phyloP scores from a whole-genome alignment of 2,329 filamentous ascomycete genomes.

The Alternaria arborescens region DNA sequence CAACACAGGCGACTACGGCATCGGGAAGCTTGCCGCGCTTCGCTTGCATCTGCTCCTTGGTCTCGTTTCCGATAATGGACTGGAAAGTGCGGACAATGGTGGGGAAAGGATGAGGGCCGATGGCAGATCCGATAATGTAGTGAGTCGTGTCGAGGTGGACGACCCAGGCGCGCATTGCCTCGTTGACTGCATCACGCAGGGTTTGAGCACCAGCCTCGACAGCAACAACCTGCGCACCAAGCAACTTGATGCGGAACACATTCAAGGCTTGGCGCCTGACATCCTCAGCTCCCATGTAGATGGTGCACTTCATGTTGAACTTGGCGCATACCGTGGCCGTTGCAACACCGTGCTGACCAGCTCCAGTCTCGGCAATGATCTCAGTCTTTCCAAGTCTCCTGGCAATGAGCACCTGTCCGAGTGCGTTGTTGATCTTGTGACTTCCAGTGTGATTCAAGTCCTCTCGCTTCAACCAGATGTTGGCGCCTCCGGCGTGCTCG shows the following conservation, averaged over 20 bases:
- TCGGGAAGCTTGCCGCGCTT: conserved; percentile 90
- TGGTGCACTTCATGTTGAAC: conserved; percentile 96
- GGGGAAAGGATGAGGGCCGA: conserved; percentile 96
- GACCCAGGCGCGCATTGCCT: conserved; percentile 94
- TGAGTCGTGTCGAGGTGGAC: conserved; percentile 91
- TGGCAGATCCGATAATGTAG: conserved; percentile 97
- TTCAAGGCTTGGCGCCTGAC: conserved; percentile 95
- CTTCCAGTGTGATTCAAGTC: conserved; percentile 97
- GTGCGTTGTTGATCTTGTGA: conserved; percentile 99
- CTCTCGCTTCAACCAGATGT: conserved; percentile 97
- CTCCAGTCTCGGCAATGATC: conserved; percentile 97
- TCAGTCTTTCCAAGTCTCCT: conserved; percentile 88
- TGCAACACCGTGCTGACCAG: conserved; percentile 96
- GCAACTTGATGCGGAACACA: conserved; percentile 97
- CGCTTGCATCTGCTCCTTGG: conserved; percentile 87
- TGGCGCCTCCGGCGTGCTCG: conserved; percentile 87
- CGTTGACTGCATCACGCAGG: conserved; percentile 78
- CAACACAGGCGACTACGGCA: conserved; percentile 95
- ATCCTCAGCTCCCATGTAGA: conserved; percentile 99
- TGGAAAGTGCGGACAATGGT: conserved; percentile 98
- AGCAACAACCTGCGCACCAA: conserved; percentile 90
- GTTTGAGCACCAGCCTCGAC: conserved; percentile 86
- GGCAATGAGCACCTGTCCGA: conserved; percentile 91
- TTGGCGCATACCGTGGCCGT: conserved; percentile 98
- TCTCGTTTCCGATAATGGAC: conserved; percentile 93